phyloP scores from a whole-genome alignment of 768 basidiomycete species.

The Tephrocybe sp. region DNA sequence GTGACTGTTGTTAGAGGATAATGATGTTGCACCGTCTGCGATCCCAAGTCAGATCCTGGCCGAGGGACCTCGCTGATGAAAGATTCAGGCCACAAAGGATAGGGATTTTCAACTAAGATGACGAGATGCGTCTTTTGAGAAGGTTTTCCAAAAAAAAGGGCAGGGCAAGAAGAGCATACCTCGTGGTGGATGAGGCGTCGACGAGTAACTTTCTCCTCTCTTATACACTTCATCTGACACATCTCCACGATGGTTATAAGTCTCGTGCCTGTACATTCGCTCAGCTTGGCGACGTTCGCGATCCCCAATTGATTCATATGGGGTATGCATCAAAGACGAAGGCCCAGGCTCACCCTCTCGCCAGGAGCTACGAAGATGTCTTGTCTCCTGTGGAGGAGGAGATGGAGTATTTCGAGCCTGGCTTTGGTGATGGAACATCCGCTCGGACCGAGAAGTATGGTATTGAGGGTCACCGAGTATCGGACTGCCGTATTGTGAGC shows the following conservation, averaged over 20 bases:
- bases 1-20: constrained; percentile 13
- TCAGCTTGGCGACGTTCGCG: constrained; percentile 21
- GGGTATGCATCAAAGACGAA: constrained; percentile 31
- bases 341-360: constrained; percentile 45
- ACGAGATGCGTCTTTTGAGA: neutral
- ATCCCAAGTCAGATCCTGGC: neutral
- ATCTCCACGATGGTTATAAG: constrained; percentile 7
- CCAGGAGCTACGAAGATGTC: constrained; percentile 17
- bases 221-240: constrained; percentile 10
- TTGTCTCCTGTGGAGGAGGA: constrained; percentile 16
- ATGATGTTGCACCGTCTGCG: constrained; percentile 3
- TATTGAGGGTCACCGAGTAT: constrained; percentile 30
- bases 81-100: constrained; percentile 6
- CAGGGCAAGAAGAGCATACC: constrained; percentile 10
- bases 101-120: constrained; percentile 4
- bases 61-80: neutral
- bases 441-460: constrained; percentile 24
- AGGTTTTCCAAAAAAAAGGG: constrained; percentile 1
- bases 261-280: constrained; percentile 18
- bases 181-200: constrained; percentile 4
- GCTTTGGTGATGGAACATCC: constrained; percentile 19
- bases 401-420: constrained; percentile 13
- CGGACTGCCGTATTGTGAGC: constrained; percentile 25
- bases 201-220: constrained; percentile 13
- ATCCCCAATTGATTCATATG: constrained; percentile 14